A percentile compares a stretch with the other conserved stretches of the same genome.
Conservation (phyloP, 2,329 filamentous ascomycete species). For the Nemania sp. region DNA sequence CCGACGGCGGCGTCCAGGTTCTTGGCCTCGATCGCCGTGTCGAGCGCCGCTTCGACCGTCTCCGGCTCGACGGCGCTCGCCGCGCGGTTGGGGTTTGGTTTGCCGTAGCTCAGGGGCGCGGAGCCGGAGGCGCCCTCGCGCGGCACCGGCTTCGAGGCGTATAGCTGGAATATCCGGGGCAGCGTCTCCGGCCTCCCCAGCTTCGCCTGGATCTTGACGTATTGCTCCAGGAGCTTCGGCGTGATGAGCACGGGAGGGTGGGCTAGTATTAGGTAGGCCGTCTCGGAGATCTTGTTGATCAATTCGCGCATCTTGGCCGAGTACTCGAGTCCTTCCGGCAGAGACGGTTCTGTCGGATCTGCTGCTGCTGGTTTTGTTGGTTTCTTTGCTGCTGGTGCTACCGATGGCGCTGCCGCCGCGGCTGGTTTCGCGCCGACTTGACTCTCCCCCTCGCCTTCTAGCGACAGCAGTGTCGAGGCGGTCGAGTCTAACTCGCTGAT, state of each 20-base stretch:
- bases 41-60: conserved; percentile 74
- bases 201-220: conserved; percentile 75
- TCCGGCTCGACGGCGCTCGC: conserved; percentile 73
- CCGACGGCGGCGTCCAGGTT: conserved; percentile 78
- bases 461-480: conserved; percentile 43
- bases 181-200: conserved; percentile 76
- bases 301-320: conserved; percentile 47
- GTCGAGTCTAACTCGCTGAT: conserved; percentile 43
- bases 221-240: conserved; percentile 69
- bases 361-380: neutral
- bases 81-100: conserved; percentile 69
- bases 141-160: conserved; percentile 80
- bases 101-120: conserved; percentile 55
- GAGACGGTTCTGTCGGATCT: conserved; percentile 12
- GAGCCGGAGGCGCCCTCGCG: conserved; percentile 61
- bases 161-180: conserved; percentile 79
- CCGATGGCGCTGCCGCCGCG: neutral
- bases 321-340: conserved; percentile 27
- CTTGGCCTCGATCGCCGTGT: conserved; percentile 77
- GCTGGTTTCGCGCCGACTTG: neutral
- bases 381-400: neutral
- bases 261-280: conserved; percentile 71
- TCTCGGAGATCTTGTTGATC: conserved; percentile 57
- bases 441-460: conserved; percentile 34
- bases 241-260: conserved; percentile 82